Base-by-base conservation (phyloP, 305 asterid species). In the Ilex paraguariensis region DNA sequence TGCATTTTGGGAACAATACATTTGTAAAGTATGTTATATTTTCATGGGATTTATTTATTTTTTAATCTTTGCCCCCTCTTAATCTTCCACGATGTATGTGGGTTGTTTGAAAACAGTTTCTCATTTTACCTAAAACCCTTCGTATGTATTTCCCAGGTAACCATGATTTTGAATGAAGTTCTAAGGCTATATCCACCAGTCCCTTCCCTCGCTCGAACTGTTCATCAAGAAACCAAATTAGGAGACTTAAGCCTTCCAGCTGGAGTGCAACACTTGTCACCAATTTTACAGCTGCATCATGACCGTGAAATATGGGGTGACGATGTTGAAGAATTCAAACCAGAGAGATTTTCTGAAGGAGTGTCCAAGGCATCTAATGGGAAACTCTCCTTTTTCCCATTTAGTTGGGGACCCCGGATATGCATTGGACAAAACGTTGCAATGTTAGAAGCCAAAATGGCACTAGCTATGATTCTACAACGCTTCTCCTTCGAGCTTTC, bases 371-470 rank as follows among this genome's bases (percentile, higher is more conserved):
- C 59, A 28, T 12, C 59, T 14, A 55, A 55, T 4, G 14, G 32
- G 4, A 21, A 55, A 55, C 31, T 7, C 10, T 55, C 59, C 6
- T 55, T 16, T 13, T 16, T 55, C 36, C 59, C 59, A 5, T 55
- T 55, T 14, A 31, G 59, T 14, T 9, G 7, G 16, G 59, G 59
- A 10, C 59, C 59, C 3, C 59, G 59, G 12, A 55, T 55, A 14
- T 55, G 59, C 14, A 55, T 55, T 21, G 59, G 59, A 8, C 59
- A 55, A 21, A 55, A 55, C 36, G 14, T 55, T 55, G 59, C 59
- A 5, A 21, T 55, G 9, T 31, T 55, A 30, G 59, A 55, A 28
- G 59, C 59, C 11, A 55, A 55, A 55, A 16, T 55, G 31, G 36
- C 59, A 7, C 7, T 55, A 10, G 59, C 59, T 16, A 5, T 55